A percentile compares a stretch with the other conserved stretches of the same genome.
These are phyloP conservation scores for Microcyclosporella mali DNA, from an alignment of 2,329 filamentous ascomycete genomes.

Conservation along the genomic window DNA sequence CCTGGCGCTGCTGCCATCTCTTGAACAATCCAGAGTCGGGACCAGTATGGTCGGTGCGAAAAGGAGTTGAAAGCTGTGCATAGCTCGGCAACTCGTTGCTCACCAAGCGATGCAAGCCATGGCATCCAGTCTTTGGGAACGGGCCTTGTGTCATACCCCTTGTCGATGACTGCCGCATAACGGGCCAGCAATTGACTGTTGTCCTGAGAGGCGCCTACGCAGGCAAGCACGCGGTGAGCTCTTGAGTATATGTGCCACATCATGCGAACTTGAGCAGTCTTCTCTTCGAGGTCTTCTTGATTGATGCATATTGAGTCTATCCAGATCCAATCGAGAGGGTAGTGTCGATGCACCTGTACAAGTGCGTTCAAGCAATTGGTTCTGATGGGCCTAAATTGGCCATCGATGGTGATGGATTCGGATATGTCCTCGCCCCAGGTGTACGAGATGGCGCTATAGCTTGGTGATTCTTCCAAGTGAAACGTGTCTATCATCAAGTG, in stretches of 20 bases:
- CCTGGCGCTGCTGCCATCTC: not conserved
- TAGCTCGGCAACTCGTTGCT: too few species aligned
- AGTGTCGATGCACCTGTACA: not conserved
- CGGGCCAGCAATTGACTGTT: not conserved
- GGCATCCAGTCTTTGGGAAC: not conserved
- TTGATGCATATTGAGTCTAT: slow-evolving; percentile 10
- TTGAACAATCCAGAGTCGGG: slow-evolving; percentile 5
- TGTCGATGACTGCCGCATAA: not conserved
- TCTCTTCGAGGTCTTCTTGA: slow-evolving; percentile 4
- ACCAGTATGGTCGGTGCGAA: slow-evolving; percentile 1
- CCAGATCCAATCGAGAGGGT: slow-evolving; percentile 1
- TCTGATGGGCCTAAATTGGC: slow-evolving; percentile 36
- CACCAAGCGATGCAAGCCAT: too few species aligned
- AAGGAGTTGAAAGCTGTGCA: not conserved
- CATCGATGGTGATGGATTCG: not conserved
- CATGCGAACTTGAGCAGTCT: slow-evolving; percentile 6
- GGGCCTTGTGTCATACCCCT: not conserved
- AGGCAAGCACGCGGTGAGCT: not conserved
- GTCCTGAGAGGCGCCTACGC: not conserved
- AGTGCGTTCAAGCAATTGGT: slow-evolving; percentile 31
- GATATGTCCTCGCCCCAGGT: not conserved
- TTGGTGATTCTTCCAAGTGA: not conserved
- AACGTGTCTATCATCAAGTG: not conserved
- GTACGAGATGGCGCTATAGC: slow-evolving; percentile 2
- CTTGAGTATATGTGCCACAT: slow-evolving; percentile 6